Conservation (phyloP, 2,329 filamentous ascomycete genomes). For the Harringtonia aguacate region DNA sequence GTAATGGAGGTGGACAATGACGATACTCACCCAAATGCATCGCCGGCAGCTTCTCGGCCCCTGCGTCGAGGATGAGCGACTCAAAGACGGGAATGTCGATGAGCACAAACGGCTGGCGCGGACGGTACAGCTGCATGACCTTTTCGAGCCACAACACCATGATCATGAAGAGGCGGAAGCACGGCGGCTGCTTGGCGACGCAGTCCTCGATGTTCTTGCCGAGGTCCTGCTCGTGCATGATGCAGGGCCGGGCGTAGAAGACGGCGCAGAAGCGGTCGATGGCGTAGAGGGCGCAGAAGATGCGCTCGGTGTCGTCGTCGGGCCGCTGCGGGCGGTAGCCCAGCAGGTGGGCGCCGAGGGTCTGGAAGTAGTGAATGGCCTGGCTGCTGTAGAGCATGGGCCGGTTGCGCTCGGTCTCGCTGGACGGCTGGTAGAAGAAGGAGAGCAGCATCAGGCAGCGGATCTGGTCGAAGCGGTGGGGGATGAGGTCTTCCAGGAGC, state of each 20-base stretch:
- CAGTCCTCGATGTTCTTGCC: conserved; percentile 40
- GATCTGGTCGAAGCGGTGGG: conserved; percentile 43
- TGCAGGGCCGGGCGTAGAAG: conserved; percentile 46
- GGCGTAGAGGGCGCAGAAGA: conserved; percentile 51
- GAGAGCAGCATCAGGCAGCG: conserved; percentile 43
- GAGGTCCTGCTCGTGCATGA: conserved; percentile 51
- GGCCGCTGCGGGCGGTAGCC: conserved; percentile 21
- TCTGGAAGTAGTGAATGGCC: conserved; percentile 47
- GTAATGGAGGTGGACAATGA: background rate
- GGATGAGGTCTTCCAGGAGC: conserved; percentile 42
- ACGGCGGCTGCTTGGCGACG: conserved; percentile 37
- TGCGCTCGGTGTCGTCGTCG: conserved; percentile 30
- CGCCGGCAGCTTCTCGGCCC: conserved; percentile 37
- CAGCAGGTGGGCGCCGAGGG: conserved; percentile 42
- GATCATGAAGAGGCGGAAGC: conserved; percentile 45
- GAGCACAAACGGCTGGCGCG: conserved; percentile 34
- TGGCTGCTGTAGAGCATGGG: conserved; percentile 41
- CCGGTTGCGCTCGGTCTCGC: conserved; percentile 41
- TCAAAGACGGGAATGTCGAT: conserved; percentile 47
- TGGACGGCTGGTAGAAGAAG: conserved; percentile 46
- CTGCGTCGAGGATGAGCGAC: conserved; percentile 43
- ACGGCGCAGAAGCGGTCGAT: conserved; percentile 49
- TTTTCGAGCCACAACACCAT: conserved; percentile 45
- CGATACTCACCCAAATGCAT: conserved; percentile 33
- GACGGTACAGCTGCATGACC: conserved; percentile 50